Evolutionary conservation across 495 filamentous ascomycete species (phyloP), one percentile per base, ranked within the genome.

Genomic region (Trichoderma erinaceum): DNA sequence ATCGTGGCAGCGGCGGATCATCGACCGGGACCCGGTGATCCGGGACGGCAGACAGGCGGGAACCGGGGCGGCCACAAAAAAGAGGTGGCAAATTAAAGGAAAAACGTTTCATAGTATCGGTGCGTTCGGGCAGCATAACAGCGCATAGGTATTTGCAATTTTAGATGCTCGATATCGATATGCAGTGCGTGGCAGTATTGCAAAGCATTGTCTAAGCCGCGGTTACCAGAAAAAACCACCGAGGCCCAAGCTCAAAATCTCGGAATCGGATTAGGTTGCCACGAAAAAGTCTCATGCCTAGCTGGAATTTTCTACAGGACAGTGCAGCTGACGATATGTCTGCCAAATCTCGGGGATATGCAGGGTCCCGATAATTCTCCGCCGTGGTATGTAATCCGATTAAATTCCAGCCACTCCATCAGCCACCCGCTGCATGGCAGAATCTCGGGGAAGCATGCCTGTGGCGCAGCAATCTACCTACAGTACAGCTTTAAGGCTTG

Each of bases 11-110:
- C 56, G 50, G 50, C 44, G n/a, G 50, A 25, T 29, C 25, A 32
- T 32, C 25, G 56, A 61, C 11, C 56, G 56, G 56, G 56, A 18
- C 56, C 56, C 56, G 56, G 27, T 27, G 56, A 61, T 61, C 56
- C 56, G 56, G 56, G 16, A 32, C 56, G 56, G 56, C 56, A 15
- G 25, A 25, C 56, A 25, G 25, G 56, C 27, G 25, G 48, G 18
- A 23, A 21, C 23, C 12, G 23, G 11, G 56, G 25, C 13, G 7
- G 56, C 25, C 23, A 61, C 23, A 35, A 29, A 32, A 32, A 12
- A 13, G 12, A 8, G n/a, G 16, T 16, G 23, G 50, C 50, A 56
- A n/a, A 11, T n/a, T 25, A 23, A 16, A 48, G 18, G 18, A n/a
- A 48, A 48, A 48, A 48, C 13, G 13, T 11, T n/a, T 16, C 18